phyloP scores from a whole-genome alignment of 768 basidiomycete species.

The Coprinopsis cinerea region DNA sequence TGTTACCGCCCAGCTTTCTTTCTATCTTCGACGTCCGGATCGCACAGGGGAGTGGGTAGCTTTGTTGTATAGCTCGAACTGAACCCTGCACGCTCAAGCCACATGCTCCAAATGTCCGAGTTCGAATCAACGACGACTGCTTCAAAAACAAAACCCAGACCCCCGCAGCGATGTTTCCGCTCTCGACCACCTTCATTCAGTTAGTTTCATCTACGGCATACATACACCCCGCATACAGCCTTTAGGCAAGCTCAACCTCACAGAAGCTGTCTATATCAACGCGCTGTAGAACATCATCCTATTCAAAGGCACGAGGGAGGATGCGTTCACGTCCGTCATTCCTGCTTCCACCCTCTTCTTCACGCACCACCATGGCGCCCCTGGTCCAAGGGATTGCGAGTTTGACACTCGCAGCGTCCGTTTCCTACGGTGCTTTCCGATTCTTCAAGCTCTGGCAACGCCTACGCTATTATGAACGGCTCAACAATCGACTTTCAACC shows the following conservation, averaged over 20 bases:
- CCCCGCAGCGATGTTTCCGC: not conserved
- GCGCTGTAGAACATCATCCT: too few relatives aligned
- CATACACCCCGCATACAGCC: not conserved
- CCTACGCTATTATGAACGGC: conserved; percentile 7
- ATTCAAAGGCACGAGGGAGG: too few relatives aligned
- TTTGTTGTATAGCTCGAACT: not conserved
- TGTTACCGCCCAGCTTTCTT: not conserved
- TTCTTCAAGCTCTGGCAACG: conserved; percentile 19
- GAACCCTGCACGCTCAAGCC: not conserved
- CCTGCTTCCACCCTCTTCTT: too few relatives aligned
- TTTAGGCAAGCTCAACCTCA: not conserved
- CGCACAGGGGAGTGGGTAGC: not conserved
- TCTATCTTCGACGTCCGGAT: not conserved
- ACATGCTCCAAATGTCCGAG: not conserved
- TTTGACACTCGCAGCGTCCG: conserved; percentile 21
- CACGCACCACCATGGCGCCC: too few relatives aligned
- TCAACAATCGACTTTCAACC: not conserved
- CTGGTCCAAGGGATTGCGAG: too few relatives aligned
- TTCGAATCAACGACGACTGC: not conserved
- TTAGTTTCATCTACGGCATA: not conserved
- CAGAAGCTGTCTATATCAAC: not conserved
- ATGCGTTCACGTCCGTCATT: too few relatives aligned
- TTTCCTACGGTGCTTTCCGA: conserved; percentile 23
- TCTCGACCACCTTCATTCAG: not conserved
- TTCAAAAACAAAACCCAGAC: not conserved